Evolutionary conservation across 1,139 yeast genomes (phyloP), one percentile per base, ranked within the genome.

Genomic region (Candida smagusa): DNA sequence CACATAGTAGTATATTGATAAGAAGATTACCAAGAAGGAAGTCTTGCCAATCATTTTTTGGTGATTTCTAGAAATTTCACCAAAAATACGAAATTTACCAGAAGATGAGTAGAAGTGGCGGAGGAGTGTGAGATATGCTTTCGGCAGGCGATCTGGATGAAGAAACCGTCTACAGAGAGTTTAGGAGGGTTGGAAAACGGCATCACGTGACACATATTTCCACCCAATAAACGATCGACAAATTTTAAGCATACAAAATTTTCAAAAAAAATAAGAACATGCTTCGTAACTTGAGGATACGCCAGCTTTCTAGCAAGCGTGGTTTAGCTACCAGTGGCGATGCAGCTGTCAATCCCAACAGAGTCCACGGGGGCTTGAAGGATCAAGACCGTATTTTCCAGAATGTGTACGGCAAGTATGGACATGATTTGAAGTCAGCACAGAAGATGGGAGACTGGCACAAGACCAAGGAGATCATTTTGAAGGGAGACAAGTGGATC

Each of bases 351-450:
- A 69, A 61, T 45, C 81, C 83, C 24, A 75, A 81, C 53, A 67
- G 84, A 52, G 65, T 71, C 21, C 81, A 84, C 53, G 95, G 95
- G 24, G 90, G 89, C 9, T 74, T 86, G 47, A 74, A 74, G 52
- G 95, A 86, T 65, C 81, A 78, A 58, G 95, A 86, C 64, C 81
- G 95, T 53, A 85, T 86, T 49, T 86, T 86, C 63, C 95, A 86
- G 65, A 86, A 86, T 61, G 71, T 86, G 32, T 84, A 86, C 61
- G 81, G 80, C 34, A 79, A 73, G 43, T 83, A 81, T 59, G 90
- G 95, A 34, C 76, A 72, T 55, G 92, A 84, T 55, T 68, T 86
- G 52, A 81, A 83, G 61, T 70, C 83, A 7, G 84, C 94, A 32
- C 73, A 74, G 68, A 77, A 76, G 55, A 82, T 84, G 79, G 95